phyloP scores from a whole-genome alignment of 345 rosid genomes.

The Pistacia vera region DNA sequence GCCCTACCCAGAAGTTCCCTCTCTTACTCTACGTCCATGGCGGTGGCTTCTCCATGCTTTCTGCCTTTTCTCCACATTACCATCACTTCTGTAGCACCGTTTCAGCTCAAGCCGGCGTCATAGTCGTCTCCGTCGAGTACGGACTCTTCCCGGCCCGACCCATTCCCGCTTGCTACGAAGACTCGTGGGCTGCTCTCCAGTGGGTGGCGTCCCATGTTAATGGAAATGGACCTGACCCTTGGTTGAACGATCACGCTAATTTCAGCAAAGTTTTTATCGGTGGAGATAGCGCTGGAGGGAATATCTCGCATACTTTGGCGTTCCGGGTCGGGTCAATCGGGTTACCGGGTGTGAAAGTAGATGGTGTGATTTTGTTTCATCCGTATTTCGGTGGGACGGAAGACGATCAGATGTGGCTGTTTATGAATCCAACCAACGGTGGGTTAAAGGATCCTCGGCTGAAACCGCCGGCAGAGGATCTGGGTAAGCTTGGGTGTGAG shows the following conservation, averaged over 20 bases:
- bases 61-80: conserved; percentile 36
- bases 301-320: conserved; percentile 34
- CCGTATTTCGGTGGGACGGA: conserved; percentile 50
- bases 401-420: conserved; percentile 47
- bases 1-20: conserved; percentile 30
- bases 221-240: conserved; percentile 36
- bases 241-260: conserved; percentile 42
- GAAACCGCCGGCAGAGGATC: conserved; percentile 37
- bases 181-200: conserved; percentile 49
- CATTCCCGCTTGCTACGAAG: conserved; percentile 47
- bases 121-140: conserved; percentile 45
- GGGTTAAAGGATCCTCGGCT: conserved; percentile 45
- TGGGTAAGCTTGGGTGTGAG: conserved; percentile 34
- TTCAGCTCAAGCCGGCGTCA: conserved; percentile 27
- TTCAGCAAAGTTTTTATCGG: conserved; percentile 29
- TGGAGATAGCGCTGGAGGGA: conserved; percentile 50
- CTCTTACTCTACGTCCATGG: conserved; percentile 46
- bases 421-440: conserved; percentile 34
- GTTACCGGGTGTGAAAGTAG: conserved; percentile 25
- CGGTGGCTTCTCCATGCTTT: conserved; percentile 39
- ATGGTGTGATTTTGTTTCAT: conserved; percentile 47
- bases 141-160: conserved; percentile 44
- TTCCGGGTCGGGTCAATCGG: conserved; percentile 34
- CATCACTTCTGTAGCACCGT: conserved; percentile 30
- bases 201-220: conserved; percentile 43